Conservation (phyloP, 2,329 filamentous ascomycete genomes). For the Beauveria australis region DNA sequence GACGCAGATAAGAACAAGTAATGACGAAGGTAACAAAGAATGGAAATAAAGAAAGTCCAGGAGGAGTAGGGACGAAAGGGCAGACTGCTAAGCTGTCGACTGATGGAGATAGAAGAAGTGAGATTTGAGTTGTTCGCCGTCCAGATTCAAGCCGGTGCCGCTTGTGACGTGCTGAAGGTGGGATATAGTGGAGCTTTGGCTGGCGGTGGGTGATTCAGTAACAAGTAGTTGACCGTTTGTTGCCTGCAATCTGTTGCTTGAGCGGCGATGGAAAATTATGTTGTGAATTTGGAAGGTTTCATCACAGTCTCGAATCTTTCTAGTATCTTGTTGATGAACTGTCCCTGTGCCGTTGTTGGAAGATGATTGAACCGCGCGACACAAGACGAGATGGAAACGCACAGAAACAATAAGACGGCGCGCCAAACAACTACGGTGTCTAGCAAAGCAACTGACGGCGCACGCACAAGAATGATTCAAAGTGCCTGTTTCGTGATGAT, state of each 20-base stretch:
- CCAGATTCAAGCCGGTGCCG: not conserved
- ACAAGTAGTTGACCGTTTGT: not conserved
- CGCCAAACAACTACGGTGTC: not conserved
- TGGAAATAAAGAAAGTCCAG: not conserved
- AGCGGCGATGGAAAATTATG: not conserved
- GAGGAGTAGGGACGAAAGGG: constrained; percentile 3
- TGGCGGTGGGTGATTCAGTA: not conserved
- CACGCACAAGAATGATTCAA: no score
- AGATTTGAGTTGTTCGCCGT: not conserved
- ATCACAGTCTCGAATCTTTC: not conserved
- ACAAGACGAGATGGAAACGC: not conserved
- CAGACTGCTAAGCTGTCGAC: not conserved
- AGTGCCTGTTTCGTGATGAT: no score
- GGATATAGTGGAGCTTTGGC: constrained; percentile 5
- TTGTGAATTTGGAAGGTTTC: not conserved
- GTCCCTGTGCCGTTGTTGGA: not conserved
- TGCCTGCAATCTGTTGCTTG: not conserved
- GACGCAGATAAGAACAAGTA: not conserved
- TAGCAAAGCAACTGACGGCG: not conserved
- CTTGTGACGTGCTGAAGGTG: constrained; percentile 7
- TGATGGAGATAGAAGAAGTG: not conserved
- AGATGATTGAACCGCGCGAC: not conserved
- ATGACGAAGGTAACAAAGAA: not conserved
- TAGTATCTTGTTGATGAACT: no score
- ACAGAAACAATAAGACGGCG: not conserved